These are phyloP conservation scores for Lactifluus echinatus DNA, from an alignment of 768 basidiomycete species.

Conservation along the genomic window DNA sequence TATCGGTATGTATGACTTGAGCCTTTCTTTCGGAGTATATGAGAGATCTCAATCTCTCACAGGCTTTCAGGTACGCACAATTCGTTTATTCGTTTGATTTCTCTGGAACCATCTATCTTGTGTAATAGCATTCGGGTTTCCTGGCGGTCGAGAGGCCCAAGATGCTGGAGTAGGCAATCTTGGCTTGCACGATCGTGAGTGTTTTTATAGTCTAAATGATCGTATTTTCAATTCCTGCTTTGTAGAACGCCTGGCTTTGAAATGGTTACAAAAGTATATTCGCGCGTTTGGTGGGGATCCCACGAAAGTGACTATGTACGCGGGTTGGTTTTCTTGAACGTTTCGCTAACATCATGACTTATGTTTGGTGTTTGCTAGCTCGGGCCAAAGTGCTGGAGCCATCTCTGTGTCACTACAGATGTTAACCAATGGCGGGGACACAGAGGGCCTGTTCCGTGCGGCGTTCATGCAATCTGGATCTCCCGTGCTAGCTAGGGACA, in stretches of 20 bases:
- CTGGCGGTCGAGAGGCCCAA: constrained; percentile 42
- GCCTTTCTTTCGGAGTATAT: not conserved
- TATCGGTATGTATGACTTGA: constrained; percentile 18
- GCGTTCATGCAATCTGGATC: constrained; percentile 26
- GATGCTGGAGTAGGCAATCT: constrained; percentile 49
- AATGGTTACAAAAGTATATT: constrained; percentile 63
- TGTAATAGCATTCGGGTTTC: constrained; percentile 39
- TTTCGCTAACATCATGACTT: not conserved
- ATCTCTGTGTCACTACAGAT: constrained; percentile 38
- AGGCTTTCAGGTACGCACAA: constrained; percentile 8
- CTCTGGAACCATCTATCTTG: too few relatives aligned
- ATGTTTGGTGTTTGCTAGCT: constrained; percentile 24
- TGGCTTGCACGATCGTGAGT: constrained; percentile 54
- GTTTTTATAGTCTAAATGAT: too few relatives aligned
- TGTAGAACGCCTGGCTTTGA: constrained; percentile 47
- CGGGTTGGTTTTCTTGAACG: not conserved
- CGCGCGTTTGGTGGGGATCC: constrained; percentile 55
- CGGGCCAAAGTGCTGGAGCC: constrained; percentile 47
- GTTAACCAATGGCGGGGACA: constrained; percentile 31
- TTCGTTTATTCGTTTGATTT: too few relatives aligned
- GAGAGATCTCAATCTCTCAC: not conserved
- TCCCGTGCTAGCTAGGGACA: too few relatives aligned
- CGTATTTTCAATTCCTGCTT: not conserved
- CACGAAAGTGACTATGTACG: constrained; percentile 47
- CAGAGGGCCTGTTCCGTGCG: constrained; percentile 30